These are phyloP conservation scores for Agrocybe pediades DNA, from an alignment of 768 basidiomycete species.

Conservation along the genomic window DNA sequence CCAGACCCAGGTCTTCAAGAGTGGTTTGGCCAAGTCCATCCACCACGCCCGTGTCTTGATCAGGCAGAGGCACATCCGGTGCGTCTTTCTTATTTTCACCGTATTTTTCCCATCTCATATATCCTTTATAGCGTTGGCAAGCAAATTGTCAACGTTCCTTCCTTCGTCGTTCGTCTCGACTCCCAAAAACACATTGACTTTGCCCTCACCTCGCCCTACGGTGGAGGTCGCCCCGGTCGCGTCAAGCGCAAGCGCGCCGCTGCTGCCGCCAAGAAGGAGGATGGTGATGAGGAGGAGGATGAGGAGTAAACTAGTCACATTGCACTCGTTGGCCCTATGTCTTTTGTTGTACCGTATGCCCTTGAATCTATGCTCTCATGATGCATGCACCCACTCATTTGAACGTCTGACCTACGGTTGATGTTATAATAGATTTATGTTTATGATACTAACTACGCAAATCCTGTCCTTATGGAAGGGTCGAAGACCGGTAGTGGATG, in stretches of 20 bases:
- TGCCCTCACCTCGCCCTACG: slow-evolving; percentile 93
- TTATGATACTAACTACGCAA: slow-evolving; percentile 18
- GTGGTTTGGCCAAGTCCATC: slow-evolving; percentile 95
- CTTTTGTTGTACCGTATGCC: slow-evolving; percentile 25
- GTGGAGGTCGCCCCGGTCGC: slow-evolving; percentile 92
- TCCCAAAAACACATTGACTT: slow-evolving; percentile 99
- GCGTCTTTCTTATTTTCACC: slow-evolving; percentile 25
- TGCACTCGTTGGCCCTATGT: slow-evolving; percentile 7
- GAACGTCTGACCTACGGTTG: background rate
- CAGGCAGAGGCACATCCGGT: slow-evolving; percentile 98
- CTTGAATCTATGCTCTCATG: slow-evolving; percentile 23
- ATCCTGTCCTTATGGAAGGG: slow-evolving; percentile 32
- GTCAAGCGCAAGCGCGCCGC: slow-evolving; percentile 98
- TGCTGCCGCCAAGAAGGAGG: slow-evolving; percentile 89
- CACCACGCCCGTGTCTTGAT: slow-evolving; percentile 99
- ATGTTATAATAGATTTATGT: background rate
- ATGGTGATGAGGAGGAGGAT: slow-evolving; percentile 87
- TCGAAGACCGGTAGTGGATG: slow-evolving; percentile 66
- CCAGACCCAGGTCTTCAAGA: slow-evolving; percentile 99
- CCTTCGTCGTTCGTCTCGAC: slow-evolving; percentile 98
- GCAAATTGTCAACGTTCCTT: slow-evolving; percentile 98
- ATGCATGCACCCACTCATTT: slow-evolving; percentile 10
- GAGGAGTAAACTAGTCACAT: slow-evolving; percentile 56
- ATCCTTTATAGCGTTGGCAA: slow-evolving; percentile 77
- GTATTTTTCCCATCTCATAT: background rate